phyloP scores from a whole-genome alignment of 768 basidiomycete species.

The Boletus rubroflammeus region DNA sequence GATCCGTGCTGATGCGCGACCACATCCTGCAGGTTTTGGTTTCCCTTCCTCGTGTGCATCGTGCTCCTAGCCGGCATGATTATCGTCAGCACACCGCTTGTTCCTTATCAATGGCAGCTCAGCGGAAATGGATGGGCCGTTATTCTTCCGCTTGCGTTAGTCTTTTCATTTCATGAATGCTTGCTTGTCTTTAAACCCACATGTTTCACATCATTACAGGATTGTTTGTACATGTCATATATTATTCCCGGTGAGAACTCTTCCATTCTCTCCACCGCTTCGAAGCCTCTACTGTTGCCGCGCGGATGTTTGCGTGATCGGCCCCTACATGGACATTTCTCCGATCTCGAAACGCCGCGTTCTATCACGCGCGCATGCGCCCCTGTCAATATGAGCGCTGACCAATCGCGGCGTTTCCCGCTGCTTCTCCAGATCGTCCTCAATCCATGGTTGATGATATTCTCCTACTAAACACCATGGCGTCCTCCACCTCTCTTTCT shows the following conservation, averaged over 20 bases:
- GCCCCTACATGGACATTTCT: conserved; percentile 24
- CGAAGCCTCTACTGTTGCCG: neutral
- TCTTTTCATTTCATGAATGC: conserved; percentile 9
- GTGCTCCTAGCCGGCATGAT: conserved; percentile 54
- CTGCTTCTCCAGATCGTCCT: conserved; percentile 57
- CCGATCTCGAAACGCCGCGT: neutral
- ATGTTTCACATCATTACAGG: conserved; percentile 32
- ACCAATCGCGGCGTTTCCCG: conserved; percentile 9
- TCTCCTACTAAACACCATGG: conserved; percentile 46
- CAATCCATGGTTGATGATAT: conserved; percentile 88
- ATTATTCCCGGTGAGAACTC: conserved; percentile 66
- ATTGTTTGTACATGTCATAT: conserved; percentile 65
- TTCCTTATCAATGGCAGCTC: conserved; percentile 69
- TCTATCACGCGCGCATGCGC: neutral
- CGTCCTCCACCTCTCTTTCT: conserved; percentile 2
- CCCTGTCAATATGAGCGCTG: conserved; percentile 4
- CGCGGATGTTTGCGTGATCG: conserved; percentile 1
- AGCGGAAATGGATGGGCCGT: conserved; percentile 62
- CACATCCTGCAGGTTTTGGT: conserved; percentile 28
- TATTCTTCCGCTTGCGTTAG: conserved; percentile 71
- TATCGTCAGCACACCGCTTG: conserved; percentile 47
- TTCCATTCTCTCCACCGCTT: conserved; percentile 6
- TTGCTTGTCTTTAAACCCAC: neutral
- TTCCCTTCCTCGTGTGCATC: conserved; percentile 48
- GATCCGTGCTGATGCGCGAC: conserved; percentile 16